phyloP scores from a whole-genome alignment of 495 filamentous ascomycete species.

The Neurospora sp. region DNA sequence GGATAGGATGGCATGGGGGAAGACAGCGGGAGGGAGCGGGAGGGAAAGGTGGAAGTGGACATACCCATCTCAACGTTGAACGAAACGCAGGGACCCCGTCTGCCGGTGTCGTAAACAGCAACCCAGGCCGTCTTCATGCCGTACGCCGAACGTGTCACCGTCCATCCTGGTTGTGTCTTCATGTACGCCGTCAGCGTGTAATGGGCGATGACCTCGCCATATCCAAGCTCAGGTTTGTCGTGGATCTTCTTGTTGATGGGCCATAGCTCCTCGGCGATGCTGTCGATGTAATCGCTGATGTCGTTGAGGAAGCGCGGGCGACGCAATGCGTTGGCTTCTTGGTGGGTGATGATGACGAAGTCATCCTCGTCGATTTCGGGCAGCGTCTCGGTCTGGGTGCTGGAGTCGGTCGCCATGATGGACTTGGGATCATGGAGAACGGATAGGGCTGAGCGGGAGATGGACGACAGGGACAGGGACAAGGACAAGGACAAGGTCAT shows the following conservation, averaged over 20 bases:
- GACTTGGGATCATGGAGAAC: neutral
- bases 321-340: constrained; percentile 6
- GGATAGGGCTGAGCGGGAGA: neutral
- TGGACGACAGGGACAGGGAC: neutral
- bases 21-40: too few species aligned
- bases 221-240: constrained; percentile 51
- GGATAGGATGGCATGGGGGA: too few species aligned
- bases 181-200: constrained; percentile 48
- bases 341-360: constrained; percentile 8
- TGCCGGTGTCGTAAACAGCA: constrained; percentile 40
- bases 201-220: constrained; percentile 48
- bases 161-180: constrained; percentile 39
- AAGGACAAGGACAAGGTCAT: neutral
- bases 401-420: neutral
- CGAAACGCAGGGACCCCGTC: constrained; percentile 38
- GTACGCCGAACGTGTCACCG: constrained; percentile 45
- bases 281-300: constrained; percentile 29
- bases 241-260: constrained; percentile 44
- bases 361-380: neutral
- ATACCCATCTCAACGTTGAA: constrained; percentile 51
- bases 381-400: neutral
- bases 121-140: constrained; percentile 48
- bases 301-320: constrained; percentile 16
- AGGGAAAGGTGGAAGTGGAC: neutral
- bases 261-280: constrained; percentile 27